phyloP scores from a whole-genome alignment of 257 asterid genomes.

The Datura wrightii region DNA sequence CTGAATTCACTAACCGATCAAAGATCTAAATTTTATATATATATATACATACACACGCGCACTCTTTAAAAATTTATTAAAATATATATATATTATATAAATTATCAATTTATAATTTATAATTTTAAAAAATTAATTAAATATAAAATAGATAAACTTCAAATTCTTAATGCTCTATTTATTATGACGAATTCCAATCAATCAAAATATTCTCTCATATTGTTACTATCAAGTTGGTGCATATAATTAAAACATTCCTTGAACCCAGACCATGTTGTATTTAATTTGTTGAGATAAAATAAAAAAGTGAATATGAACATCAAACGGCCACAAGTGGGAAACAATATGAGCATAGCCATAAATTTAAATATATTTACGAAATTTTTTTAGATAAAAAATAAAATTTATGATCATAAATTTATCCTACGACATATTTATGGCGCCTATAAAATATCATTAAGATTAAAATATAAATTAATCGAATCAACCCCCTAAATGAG shows the following conservation, averaged over 20 bases:
- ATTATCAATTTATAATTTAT: no score
- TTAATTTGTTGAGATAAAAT: neutral
- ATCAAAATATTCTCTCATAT: neutral
- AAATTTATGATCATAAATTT: neutral
- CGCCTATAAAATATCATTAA: neutral
- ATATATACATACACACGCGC: no score
- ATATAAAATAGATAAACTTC: no score
- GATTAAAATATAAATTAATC: neutral
- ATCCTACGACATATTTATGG: neutral
- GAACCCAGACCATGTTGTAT: constrained; percentile 12
- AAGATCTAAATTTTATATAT: no score
- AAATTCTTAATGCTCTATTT: no score
- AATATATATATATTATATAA: no score
- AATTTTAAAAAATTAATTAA: no score
- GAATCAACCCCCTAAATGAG: no score
- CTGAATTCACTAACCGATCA: no score
- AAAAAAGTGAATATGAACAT: neutral
- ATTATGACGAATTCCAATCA: no score
- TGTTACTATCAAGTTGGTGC: constrained; percentile 18
- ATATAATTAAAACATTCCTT: neutral
- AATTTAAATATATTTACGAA: neutral
- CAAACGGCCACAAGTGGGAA: neutral
- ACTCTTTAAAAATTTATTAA: no score
- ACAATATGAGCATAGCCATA: neutral
- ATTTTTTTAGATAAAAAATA: neutral